Percentiles rank a stretch among this genome's conserved stretches.
Conservation (phyloP, 495 filamentous ascomycete species). For the Podospora comata region DNA sequence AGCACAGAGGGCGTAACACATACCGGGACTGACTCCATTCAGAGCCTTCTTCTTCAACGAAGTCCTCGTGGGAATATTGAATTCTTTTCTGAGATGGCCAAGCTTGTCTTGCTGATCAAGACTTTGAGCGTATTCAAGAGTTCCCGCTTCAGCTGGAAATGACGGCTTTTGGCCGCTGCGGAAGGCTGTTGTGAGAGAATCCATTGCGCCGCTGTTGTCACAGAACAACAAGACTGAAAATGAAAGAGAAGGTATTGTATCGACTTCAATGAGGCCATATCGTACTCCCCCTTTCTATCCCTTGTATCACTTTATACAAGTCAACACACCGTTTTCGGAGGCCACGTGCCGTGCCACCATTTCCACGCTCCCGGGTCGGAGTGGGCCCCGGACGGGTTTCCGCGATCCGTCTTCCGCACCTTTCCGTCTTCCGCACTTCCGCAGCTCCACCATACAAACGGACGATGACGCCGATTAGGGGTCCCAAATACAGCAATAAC, state of each 20-base stretch:
- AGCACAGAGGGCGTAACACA: constrained; percentile 3
- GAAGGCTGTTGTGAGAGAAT: constrained; percentile 12
- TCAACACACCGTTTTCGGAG: constrained; percentile 1
- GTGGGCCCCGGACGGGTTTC: background rate
- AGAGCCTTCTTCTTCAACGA: constrained; percentile 61
- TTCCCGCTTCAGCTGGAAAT: constrained; percentile 21
- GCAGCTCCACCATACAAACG: constrained; percentile 9
- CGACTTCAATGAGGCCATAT: background rate
- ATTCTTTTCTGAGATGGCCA: constrained; percentile 63
- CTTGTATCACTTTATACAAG: constrained; percentile 14
- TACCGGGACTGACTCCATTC: constrained; percentile 40
- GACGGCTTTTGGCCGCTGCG: constrained; percentile 18
- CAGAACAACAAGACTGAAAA: background rate
- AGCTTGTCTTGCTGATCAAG: constrained; percentile 71
- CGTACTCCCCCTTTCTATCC: background rate
- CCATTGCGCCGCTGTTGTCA: constrained; percentile 19
- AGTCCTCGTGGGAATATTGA: constrained; percentile 72
- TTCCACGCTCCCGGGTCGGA: background rate
- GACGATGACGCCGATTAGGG: background rate
- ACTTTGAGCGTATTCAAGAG: constrained; percentile 21
- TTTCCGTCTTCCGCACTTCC: constrained; percentile 29
- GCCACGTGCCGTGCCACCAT: constrained; percentile 1
- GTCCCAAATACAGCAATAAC: background rate
- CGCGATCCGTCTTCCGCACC: constrained; percentile 3
- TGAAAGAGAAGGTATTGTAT: background rate